These are phyloP conservation scores for Fusarium sp. DNA, from an alignment of 2,329 filamentous ascomycete genomes.

Conservation along the genomic window DNA sequence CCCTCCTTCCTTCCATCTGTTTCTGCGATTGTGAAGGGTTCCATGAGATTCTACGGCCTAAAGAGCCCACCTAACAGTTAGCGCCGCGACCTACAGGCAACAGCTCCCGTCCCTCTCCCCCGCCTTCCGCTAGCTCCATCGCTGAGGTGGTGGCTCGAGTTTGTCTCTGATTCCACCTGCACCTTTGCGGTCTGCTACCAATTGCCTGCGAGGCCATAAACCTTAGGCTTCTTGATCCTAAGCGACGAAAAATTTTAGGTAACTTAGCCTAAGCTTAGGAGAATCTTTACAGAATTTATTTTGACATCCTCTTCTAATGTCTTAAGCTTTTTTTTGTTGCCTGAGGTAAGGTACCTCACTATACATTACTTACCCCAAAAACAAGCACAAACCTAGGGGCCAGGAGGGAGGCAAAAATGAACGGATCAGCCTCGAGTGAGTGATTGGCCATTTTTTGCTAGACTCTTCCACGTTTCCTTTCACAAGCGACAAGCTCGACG, in stretches of 20 bases:
- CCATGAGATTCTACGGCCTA: conserved; percentile 57
- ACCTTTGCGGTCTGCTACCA: background rate
- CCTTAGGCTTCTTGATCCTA: background rate
- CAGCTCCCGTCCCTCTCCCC: conserved; percentile 12
- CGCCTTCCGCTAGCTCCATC: conserved; percentile 13
- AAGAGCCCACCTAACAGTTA: conserved; percentile 30
- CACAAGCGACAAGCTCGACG: conserved; percentile 13
- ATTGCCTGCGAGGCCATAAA: no score
- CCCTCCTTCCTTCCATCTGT: conserved; percentile 42
- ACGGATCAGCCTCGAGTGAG: background rate
- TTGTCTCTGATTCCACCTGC: conserved; percentile 1
- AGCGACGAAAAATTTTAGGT: background rate
- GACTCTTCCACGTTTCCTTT: conserved; percentile 36
- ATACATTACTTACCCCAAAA: conserved; percentile 33
- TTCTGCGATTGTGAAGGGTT: conserved; percentile 52
- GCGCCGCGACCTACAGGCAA: conserved; percentile 22
- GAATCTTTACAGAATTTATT: background rate
- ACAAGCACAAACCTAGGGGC: conserved; percentile 21
- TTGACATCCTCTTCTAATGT: background rate
- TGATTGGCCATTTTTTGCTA: conserved; percentile 39
- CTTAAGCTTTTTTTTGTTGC: background rate
- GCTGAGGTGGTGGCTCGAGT: background rate
- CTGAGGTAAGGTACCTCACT: background rate
- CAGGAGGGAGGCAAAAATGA: conserved; percentile 34
- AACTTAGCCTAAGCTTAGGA: background rate